These are phyloP conservation scores for Ziziphus jujuba DNA, from an alignment of 306 rosid species.

Conservation along the genomic window DNA sequence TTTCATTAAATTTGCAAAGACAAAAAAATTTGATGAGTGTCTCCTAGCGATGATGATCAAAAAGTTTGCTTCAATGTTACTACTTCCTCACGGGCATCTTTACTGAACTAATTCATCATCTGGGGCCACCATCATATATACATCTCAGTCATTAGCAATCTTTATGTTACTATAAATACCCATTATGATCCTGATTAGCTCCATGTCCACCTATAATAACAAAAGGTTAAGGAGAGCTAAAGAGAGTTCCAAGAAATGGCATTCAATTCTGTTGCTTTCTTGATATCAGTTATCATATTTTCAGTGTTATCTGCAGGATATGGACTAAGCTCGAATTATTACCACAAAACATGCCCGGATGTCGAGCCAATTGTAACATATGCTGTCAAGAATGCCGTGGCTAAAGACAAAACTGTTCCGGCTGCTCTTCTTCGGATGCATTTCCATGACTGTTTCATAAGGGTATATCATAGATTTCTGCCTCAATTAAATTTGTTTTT, in stretches of 20 bases:
- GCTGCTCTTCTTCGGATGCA: constrained; percentile 58
- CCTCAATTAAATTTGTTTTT: background rate
- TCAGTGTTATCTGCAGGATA: constrained; percentile 36
- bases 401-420: constrained; percentile 48
- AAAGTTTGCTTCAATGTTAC: constrained; percentile 63
- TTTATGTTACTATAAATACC: constrained; percentile 42
- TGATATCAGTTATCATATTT: constrained; percentile 43
- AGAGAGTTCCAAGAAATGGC: constrained; percentile 40
- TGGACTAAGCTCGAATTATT: constrained; percentile 69
- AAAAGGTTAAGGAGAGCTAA: constrained; percentile 6
- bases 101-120: constrained; percentile 36
- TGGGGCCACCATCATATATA: constrained; percentile 38
- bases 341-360: constrained; percentile 69
- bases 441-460: constrained; percentile 59
- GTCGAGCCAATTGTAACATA: constrained; percentile 42
- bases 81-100: constrained; percentile 30
- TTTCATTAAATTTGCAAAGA: background rate
- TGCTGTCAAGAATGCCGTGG: constrained; percentile 30
- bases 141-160: constrained; percentile 17
- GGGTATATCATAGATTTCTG: constrained; percentile 22
- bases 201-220: constrained; percentile 18
- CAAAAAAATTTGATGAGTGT: constrained; percentile 41
- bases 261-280: constrained; percentile 33
- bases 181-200: constrained; percentile 19
- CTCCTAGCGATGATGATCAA: constrained; percentile 14